Base-by-base conservation (phyloP, 2,329 filamentous ascomycete genomes). In the Parastagonospora avenae region DNA sequence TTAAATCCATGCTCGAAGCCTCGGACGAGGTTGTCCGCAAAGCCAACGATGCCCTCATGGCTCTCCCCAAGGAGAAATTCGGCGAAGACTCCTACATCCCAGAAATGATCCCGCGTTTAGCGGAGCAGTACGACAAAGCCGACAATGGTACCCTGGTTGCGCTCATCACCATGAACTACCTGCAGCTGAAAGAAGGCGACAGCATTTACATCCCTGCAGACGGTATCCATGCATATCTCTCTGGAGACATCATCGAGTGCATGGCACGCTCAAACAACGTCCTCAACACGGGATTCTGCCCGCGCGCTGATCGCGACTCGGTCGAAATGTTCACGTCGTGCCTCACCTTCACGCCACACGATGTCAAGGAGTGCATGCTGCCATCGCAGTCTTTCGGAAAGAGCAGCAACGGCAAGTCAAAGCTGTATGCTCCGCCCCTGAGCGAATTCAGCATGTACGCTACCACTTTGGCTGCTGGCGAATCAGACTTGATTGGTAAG, bases 181-280 rank as follows among this genome's bases (percentile, higher is more conserved):
- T 92, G 44, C 77, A 81, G 1, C 80, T 92, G 8, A 74, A 83
- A 15, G 79, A 86, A 0, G 88, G 88, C 12, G 83, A 90, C 44
- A 82, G 84, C 8, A 80, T 91, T 44, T 90, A 83, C 67, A 87
- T 91, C 12, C 88, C 87, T 0, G 86, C 87, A 0, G 87, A 91
- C 57, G 87, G 86, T 4, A 88, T 90, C 46, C 87, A 91, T 64
- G 88, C 88, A 0, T 91, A 90, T 64, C 76, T 91, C 0, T 81
- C 81, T 4, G 89, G 89, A 2, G 85, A 91, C 66, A 90, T 91
- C 44, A 84, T 91, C 60, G 88, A 91, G 71, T 91, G 88, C 73
- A 91, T 91, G 88, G 88, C 88, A 1, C 81, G 87, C 7, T 85
- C 81, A 15, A 86, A 91, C 75, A 90, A 91, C 50, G 88, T 92